phyloP scores from a whole-genome alignment of 2,329 filamentous ascomycete species.

The Colletotrichum eleusines region DNA sequence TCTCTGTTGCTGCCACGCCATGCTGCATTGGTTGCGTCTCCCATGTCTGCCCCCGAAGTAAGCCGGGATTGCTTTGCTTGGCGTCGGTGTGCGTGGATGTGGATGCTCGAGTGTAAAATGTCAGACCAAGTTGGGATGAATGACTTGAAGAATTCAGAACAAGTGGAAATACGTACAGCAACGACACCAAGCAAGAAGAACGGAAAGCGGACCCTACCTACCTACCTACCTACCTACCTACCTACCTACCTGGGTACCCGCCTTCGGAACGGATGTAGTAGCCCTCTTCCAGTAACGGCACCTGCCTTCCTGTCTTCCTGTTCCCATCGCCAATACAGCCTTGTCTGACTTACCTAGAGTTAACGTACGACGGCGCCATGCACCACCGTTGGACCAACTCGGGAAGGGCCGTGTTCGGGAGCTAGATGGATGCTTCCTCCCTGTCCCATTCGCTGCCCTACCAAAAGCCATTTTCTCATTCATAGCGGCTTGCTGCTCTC shows the following conservation, averaged over 20 bases:
- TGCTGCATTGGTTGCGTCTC: constrained; percentile 20
- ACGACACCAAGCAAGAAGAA: not conserved
- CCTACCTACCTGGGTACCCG: not conserved
- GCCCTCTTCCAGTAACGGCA: constrained; percentile 3
- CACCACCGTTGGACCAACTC: constrained; percentile 20
- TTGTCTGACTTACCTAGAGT: constrained; percentile 1
- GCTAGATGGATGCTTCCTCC: constrained; percentile 1
- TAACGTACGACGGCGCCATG: constrained; percentile 25
- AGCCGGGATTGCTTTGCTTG: constrained; percentile 17
- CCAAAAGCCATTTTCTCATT: not conserved
- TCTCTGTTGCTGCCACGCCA: constrained; percentile 24
- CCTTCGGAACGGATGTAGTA: not conserved
- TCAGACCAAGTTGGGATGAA: constrained; percentile 34
- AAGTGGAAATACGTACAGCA: not conserved
- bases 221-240: not conserved
- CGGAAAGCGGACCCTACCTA: not conserved
- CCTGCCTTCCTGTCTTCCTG: not conserved
- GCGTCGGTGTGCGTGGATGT: constrained; percentile 10
- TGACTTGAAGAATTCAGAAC: constrained; percentile 18
- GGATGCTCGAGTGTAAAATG: constrained; percentile 4
- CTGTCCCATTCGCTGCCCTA: not conserved
- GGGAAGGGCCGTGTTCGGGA: constrained; percentile 32
- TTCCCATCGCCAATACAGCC: not conserved
- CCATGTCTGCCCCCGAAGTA: constrained; percentile 10
- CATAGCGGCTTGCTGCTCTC: not conserved